Evolutionary conservation across 1,139 yeast species (phyloP), one percentile per base, ranked within the genome.

Genomic region (Saccharomyces hybrid): DNA sequence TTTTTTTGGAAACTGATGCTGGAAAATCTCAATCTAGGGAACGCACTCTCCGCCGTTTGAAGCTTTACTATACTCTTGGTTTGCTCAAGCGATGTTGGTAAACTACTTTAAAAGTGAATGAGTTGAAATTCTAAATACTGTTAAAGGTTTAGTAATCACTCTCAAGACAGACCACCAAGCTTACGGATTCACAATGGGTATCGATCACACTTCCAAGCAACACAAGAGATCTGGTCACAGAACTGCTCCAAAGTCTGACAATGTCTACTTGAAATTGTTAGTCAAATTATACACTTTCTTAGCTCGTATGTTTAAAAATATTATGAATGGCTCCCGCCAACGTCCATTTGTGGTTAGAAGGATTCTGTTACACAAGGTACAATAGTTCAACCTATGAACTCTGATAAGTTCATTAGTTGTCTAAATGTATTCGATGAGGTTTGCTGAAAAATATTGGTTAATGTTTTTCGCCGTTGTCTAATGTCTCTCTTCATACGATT

Each of bases 201-300:
- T 87, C 82, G 98, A 93, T 82, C 96, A 88, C 83, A 83, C 87
- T 79, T 77, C 84, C 77, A 91, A 90, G 80, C 97, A 89, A 81
- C 99, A 93, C 85, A 83, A 82, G 76, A 88, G 91, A 81, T 81
- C 85, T 70, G 87, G 96, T 78, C 96, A 89, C 88, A 91, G 99
- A 83, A 80, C 85, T 74, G 97, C 97, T 78, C 99, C 99, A 81
- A 90, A 90, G 84, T 91, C 98, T 68, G 96, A 91, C 82, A 93
- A 93, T 77, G 96, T 91, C 80, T 93, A 93, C 96, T 84, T 93
- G 82, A 87, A 86, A 80, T 81, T 91, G 76, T 86, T 93, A 80
- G 99, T 91, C 77, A 90, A 91, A 85, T 84, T 93, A 73, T 93
- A 91, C 88, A 80, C 97, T 74, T 93, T 89, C 95, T 84, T 93